phyloP scores from a whole-genome alignment of 805 yeast species.

The Metschnikowia picachoensis region DNA sequence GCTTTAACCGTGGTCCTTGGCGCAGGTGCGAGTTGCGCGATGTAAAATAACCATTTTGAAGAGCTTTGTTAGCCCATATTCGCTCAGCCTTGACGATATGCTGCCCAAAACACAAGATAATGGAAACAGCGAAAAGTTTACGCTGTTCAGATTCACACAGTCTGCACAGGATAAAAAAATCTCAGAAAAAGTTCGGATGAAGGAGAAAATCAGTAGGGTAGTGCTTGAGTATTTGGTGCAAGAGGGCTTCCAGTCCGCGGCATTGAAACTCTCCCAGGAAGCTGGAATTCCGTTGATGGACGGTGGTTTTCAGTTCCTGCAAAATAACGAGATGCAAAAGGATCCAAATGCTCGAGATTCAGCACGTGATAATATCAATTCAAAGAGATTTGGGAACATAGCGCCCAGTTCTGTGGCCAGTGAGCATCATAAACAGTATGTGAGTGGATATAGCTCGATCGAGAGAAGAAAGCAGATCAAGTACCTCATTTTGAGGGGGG shows the following conservation, averaged over 20 bases:
- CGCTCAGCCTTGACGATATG: no score
- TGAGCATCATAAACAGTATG: not conserved
- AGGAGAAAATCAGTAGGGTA: constrained; percentile 45
- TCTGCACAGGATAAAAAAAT: constrained; percentile 3
- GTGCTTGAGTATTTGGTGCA: constrained; percentile 71
- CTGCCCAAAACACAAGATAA: not conserved
- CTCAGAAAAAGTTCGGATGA: constrained; percentile 18
- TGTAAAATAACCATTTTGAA: no score
- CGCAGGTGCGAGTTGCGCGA: no score
- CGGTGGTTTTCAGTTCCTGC: not conserved
- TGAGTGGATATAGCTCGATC: constrained; percentile 47
- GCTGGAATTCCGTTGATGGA: constrained; percentile 29
- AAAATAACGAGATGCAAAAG: no score
- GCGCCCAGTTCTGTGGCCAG: no score
- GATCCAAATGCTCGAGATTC: no score
- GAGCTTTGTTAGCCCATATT: no score
- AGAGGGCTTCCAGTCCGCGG: constrained; percentile 74
- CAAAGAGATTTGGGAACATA: no score
- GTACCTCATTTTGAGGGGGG: constrained; percentile 52
- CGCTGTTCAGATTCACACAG: constrained; percentile 11
- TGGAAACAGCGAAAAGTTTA: not conserved
- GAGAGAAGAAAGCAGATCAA: constrained; percentile 52
- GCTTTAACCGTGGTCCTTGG: no score
- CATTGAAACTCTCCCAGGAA: constrained; percentile 58
- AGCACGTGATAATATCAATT: no score